Evolutionary conservation across 345 rosid genomes (phyloP).

Genomic region (Pistacia vera): DNA sequence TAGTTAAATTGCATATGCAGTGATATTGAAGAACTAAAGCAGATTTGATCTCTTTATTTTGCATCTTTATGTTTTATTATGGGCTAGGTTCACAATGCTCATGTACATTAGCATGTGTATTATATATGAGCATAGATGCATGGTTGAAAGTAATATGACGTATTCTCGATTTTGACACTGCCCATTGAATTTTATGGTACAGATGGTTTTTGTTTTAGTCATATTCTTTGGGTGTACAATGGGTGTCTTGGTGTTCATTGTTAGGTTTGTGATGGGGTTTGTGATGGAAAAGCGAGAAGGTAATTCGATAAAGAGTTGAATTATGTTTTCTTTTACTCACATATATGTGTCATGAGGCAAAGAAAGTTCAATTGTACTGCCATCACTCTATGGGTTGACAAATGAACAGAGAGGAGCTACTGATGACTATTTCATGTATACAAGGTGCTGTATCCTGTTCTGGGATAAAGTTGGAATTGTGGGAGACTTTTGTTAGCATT

Average conservation of each 20-base stretch:
- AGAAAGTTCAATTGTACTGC: conserved; percentile 6
- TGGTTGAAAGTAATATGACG: background rate
- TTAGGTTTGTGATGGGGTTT: conserved; percentile 99
- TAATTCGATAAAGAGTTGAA: conserved; percentile 21
- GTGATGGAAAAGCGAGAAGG: conserved; percentile 95
- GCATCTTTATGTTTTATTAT: too few species aligned
- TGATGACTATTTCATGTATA: conserved; percentile 84
- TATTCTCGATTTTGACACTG: background rate
- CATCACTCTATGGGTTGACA: conserved; percentile 55
- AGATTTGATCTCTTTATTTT: too few species aligned
- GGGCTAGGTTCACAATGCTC: too few species aligned
- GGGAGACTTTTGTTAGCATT: background rate
- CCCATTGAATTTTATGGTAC: conserved; percentile 25
- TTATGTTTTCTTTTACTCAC: background rate
- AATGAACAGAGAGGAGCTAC: conserved; percentile 93
- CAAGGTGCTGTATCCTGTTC: conserved; percentile 47
- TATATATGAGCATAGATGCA: background rate
- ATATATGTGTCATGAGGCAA: background rate
- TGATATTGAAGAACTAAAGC: background rate
- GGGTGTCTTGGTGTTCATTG: conserved; percentile 98
- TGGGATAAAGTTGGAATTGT: background rate
- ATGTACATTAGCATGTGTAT: too few species aligned
- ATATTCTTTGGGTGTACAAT: conserved; percentile 90
- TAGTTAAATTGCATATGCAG: background rate
- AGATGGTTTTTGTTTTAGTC: conserved; percentile 94